Evolutionary conservation across 768 basidiomycete species (phyloP), one percentile per base, ranked within the genome.

Genomic region (Cantharellus anzutake): DNA sequence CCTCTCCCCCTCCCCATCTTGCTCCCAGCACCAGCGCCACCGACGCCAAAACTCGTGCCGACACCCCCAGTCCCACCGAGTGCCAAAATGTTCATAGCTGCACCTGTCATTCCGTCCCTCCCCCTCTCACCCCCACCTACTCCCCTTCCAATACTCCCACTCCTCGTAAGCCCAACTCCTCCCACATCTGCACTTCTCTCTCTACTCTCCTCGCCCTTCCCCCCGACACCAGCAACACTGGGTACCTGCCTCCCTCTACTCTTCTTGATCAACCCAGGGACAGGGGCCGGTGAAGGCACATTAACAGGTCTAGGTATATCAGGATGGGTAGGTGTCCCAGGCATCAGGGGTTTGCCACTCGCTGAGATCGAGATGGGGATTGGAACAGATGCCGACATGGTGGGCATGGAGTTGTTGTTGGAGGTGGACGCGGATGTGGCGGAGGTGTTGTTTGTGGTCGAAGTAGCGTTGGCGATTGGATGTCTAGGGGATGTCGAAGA

Each of bases 171-270:
- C n/a, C n/a, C n/a, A n/a, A n/a, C n/a, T n/a, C n/a, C n/a, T n/a
- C n/a, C n/a, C n/a, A n/a, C n/a, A n/a, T n/a, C n/a, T n/a, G n/a
- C n/a, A n/a, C n/a, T n/a, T n/a, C n/a, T n/a, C n/a, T n/a, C n/a
- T 29, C 20, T 29, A 29, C 20, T 48, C 44, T 48, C 44, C 11
- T 48, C 44, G 1, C 44, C 44, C 29, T 29, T 29, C 44, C 44
- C 11, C 44, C 44, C 44, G 44, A 55, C 52, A 11, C 14, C 7
- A 37, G 7, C 7, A 37, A 55, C 61, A 52, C 63, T 59, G 2
- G 68, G 68, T 3, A 70, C 69, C 37, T 62, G 67, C 29, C 69
- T 60, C 4, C 69, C 69, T 55, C 69, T 62, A n/a, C 63, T 64
- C 53, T 66, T 65, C 64, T 70, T 70, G 41, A 63, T 66, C 48